These are phyloP conservation scores for Quercus cerris DNA, from an alignment of 306 rosid species.

Conservation along the genomic window DNA sequence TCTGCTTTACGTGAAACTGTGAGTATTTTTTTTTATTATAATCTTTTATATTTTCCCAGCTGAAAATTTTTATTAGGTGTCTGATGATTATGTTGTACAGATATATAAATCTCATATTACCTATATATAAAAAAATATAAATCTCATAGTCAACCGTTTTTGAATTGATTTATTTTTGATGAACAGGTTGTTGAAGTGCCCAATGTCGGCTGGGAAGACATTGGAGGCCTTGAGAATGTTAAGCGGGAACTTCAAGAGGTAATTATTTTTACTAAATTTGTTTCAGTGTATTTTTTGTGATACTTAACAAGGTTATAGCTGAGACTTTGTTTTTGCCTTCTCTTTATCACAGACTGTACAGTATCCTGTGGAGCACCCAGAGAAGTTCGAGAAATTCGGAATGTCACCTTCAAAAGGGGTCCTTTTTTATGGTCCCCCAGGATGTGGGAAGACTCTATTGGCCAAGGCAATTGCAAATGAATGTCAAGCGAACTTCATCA, in stretches of 20 bases:
- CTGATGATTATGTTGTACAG: background rate
- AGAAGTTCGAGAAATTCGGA: constrained; percentile 57
- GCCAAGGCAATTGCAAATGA: constrained; percentile 69
- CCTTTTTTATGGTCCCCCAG: constrained; percentile 61
- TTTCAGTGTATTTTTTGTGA: background rate
- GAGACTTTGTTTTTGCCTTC: background rate
- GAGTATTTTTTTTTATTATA: constrained; percentile 3
- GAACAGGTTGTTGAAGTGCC: constrained; percentile 60
- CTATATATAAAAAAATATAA: background rate
- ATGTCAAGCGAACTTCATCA: constrained; percentile 62
- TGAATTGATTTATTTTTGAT: constrained; percentile 5
- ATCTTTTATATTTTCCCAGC: too few relatives aligned
- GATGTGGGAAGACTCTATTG: constrained; percentile 59
- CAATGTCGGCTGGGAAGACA: constrained; percentile 55
- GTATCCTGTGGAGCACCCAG: constrained; percentile 66
- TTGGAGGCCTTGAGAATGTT: constrained; percentile 65
- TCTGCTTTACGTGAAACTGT: constrained; percentile 74
- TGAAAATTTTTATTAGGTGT: background rate
- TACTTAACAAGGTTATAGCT: background rate
- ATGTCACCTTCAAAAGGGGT: constrained; percentile 66
- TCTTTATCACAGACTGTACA: constrained; percentile 47
- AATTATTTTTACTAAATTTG: background rate
- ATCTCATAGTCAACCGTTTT: background rate
- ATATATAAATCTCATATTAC: background rate
- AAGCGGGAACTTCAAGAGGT: constrained; percentile 63